Evolutionary conservation across 345 rosid species (phyloP).

Genomic region (Brassica incana): DNA sequence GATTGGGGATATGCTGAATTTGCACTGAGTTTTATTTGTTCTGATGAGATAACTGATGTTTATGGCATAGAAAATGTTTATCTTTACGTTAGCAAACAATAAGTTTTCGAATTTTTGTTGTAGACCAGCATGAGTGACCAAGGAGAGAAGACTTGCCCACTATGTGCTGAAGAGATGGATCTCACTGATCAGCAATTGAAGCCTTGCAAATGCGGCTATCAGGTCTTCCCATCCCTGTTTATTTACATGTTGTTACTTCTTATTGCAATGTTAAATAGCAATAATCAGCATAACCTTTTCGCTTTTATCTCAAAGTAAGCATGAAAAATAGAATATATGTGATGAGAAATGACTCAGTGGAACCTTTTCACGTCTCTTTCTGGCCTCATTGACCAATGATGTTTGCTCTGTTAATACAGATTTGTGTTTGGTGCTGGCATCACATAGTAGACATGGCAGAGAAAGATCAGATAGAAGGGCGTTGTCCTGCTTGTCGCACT

Average conservation of each 20-base stretch:
- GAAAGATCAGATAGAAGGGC: slow-evolving; percentile 78
- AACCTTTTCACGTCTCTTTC: background rate
- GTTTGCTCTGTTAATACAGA: slow-evolving; percentile 40
- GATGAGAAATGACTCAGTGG: background rate
- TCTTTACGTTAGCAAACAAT: background rate
- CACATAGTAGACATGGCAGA: slow-evolving; percentile 94
- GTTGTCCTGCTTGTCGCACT: slow-evolving; percentile 88
- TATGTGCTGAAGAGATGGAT: slow-evolving; percentile 88
- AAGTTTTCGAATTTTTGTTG: background rate
- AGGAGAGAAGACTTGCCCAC: slow-evolving; percentile 76
- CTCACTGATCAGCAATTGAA: slow-evolving; percentile 83
- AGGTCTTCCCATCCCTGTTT: slow-evolving; percentile 43
- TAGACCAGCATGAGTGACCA: slow-evolving; percentile 70
- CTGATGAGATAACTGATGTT: background rate
- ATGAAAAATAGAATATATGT: too few species aligned
- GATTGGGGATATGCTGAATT: slow-evolving; percentile 3
- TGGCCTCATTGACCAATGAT: background rate
- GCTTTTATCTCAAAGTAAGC: too few species aligned
- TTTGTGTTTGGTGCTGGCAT: slow-evolving; percentile 99
- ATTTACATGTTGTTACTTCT: background rate
- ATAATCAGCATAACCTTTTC: too few species aligned
- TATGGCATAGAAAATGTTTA: background rate
- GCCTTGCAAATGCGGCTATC: slow-evolving; percentile 90
- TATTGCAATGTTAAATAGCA: too few species aligned
- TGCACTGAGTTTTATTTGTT: slow-evolving; percentile 7